Evolutionary conservation across 768 basidiomycete genomes (phyloP), one percentile per base, ranked within the genome.

Genomic region (Lanmaoa rubissima): DNA sequence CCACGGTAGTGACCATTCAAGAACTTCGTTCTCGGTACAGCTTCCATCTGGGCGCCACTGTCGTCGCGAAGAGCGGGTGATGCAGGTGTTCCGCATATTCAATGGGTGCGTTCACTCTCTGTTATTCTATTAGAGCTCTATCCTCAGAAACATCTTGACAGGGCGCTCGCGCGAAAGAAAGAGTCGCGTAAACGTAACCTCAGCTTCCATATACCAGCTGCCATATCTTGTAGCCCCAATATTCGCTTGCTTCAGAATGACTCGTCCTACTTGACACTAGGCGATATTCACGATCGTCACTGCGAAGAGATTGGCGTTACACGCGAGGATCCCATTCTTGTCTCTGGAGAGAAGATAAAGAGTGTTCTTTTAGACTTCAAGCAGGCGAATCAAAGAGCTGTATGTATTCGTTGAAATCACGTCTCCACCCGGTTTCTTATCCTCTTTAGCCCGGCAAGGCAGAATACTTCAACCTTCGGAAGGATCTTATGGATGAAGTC

Each of bases 161-260:
- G 96, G 24, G 88, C 90, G 26, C 76, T 99, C 50, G 76, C 77
- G 48, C 87, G 90, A 55, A 90, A 94, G 71, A 97, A 96, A 69
- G 96, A 99, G 71, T 90, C 85, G 35, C 83, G 96, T 48, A 95
- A 96, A 65, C 84, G 97, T 41, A 94, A 93, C 67, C 80, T 99
- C 34, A 77, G 78, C 42, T 98, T 99, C 82, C 92, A 98, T 69
- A 77, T 98, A 32, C 97, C 97, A 1, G 84, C 88, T 0, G 86
- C 90, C 9, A 78, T 98, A 24, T 90, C 94, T 0, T 88, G 87
- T 62, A 90, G 90, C 48, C 89, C 92, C 0, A 83, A 76, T 54
- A 80, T 94, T 42, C 89, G 97, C 39, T 75, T 99, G 42, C 82
- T 96, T 54, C 93, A 97, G 69, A 91, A 87, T 53, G 96, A 98